phyloP scores from a whole-genome alignment of 306 rosid genomes.

The Prunus fruticosa region DNA sequence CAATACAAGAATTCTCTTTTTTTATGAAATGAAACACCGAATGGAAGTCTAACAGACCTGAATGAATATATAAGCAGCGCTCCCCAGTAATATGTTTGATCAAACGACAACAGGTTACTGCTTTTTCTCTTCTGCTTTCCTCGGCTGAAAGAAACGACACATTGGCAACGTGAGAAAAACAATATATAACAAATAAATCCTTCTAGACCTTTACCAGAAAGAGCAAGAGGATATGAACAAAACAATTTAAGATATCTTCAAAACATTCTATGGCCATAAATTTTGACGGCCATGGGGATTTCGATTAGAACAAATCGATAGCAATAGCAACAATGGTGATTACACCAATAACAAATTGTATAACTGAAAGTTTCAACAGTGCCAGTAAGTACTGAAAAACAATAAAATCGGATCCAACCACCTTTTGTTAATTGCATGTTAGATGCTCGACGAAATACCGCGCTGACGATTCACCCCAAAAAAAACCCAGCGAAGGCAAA shows the following conservation, averaged over 20 bases:
- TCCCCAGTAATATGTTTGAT: background rate
- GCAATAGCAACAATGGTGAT: background rate
- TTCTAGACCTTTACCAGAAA: background rate
- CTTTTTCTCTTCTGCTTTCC: slow-evolving; percentile 90
- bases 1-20: background rate
- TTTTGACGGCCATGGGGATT: background rate
- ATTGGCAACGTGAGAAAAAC: background rate
- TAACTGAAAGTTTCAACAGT: background rate
- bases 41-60: background rate
- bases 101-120: slow-evolving; percentile 33
- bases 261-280: background rate
- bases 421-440: background rate
- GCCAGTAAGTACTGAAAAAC: too few relatives aligned
- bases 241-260: background rate
- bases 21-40: slow-evolving; percentile 14
- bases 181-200: background rate
- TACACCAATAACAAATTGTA: background rate
- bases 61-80: background rate
- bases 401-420: background rate
- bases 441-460: slow-evolving; percentile 21
- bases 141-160: slow-evolving; percentile 60
- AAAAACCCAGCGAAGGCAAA: background rate
- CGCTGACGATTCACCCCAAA: background rate
- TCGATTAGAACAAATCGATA: too few relatives aligned
- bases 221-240: background rate